These are phyloP conservation scores for Yarrowia yakushimensis DNA, from an alignment of 805 yeast genomes.

Conservation along the genomic window DNA sequence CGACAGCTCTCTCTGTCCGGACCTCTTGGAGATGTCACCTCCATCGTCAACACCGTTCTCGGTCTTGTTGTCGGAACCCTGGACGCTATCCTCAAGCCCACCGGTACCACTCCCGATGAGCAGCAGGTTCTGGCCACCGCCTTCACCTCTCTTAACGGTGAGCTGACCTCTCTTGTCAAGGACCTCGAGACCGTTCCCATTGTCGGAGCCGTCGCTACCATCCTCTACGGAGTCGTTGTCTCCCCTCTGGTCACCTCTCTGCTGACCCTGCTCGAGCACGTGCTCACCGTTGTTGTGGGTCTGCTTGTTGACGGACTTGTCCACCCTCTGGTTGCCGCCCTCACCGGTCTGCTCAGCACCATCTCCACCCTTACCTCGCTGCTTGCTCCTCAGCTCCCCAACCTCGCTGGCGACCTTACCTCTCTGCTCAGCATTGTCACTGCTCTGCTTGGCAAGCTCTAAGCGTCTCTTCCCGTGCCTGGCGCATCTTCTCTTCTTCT, in stretches of 20 bases:
- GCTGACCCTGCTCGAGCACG: constrained; percentile 10
- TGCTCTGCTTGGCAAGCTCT: neutral
- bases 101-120: neutral
- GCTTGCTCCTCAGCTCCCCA: constrained; percentile 13
- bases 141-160: constrained; percentile 7
- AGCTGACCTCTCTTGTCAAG: neutral
- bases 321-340: constrained; percentile 16
- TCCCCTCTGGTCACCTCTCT: constrained; percentile 10
- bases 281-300: constrained; percentile 10
- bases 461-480: neutral
- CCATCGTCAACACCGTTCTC: constrained; percentile 4
- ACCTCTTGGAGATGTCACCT: neutral
- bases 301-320: constrained; percentile 6
- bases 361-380: neutral
- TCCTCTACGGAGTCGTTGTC: neutral
- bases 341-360: neutral
- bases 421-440: constrained; percentile 1
- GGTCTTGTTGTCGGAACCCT: constrained; percentile 5
- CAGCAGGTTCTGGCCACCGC: neutral
- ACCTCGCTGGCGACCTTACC: constrained; percentile 14
- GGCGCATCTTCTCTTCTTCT: neutral
- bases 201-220: neutral
- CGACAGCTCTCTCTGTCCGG: constrained; percentile 15
- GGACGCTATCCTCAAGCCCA: neutral
- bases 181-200: constrained; percentile 3